Evolutionary conservation across 2,329 filamentous ascomycete genomes (phyloP).

Genomic region (Phialemoniopsis sp.): DNA sequence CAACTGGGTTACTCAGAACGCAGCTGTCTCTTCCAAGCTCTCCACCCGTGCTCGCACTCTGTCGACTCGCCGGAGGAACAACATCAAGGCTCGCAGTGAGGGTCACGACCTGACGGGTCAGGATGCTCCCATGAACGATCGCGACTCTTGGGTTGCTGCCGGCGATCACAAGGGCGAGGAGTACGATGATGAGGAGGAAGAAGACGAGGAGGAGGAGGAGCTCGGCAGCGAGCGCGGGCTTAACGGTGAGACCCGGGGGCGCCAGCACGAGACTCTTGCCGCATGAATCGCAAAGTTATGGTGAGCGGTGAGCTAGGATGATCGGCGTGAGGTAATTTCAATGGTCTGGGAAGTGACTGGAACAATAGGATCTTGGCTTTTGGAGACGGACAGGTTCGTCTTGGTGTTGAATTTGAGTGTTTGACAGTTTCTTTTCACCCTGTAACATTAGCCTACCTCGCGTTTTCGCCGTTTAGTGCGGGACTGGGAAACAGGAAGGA

Average conservation of each 20-base stretch:
- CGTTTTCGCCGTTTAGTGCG: too few relatives aligned
- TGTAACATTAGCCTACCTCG: too few relatives aligned
- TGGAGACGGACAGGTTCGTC: too few relatives aligned
- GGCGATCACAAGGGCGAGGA: slow-evolving; percentile 56
- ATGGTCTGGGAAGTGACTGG: too few relatives aligned
- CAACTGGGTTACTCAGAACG: slow-evolving; percentile 93
- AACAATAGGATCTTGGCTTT: too few relatives aligned
- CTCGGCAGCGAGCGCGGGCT: slow-evolving; percentile 48
- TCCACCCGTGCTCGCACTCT: slow-evolving; percentile 84
- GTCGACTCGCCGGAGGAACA: slow-evolving; percentile 76
- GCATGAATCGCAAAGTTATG: slow-evolving; percentile 26
- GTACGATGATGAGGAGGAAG: slow-evolving; percentile 63
- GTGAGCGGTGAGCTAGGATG: neutral
- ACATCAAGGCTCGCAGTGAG: slow-evolving; percentile 64
- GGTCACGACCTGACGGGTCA: slow-evolving; percentile 80
- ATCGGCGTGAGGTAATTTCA: too few relatives aligned
- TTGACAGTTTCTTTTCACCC: too few relatives aligned
- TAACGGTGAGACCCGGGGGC: slow-evolving; percentile 53
- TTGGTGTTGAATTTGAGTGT: too few relatives aligned
- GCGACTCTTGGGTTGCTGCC: slow-evolving; percentile 81
- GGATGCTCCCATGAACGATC: slow-evolving; percentile 72
- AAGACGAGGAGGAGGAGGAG: slow-evolving; percentile 48
- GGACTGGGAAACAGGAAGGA: too few relatives aligned
- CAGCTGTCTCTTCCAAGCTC: slow-evolving; percentile 81
- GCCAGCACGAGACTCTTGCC: slow-evolving; percentile 46